These are phyloP conservation scores for Helenozyma baotianmanensis DNA, from an alignment of 805 yeast species.

Conservation along the genomic window DNA sequence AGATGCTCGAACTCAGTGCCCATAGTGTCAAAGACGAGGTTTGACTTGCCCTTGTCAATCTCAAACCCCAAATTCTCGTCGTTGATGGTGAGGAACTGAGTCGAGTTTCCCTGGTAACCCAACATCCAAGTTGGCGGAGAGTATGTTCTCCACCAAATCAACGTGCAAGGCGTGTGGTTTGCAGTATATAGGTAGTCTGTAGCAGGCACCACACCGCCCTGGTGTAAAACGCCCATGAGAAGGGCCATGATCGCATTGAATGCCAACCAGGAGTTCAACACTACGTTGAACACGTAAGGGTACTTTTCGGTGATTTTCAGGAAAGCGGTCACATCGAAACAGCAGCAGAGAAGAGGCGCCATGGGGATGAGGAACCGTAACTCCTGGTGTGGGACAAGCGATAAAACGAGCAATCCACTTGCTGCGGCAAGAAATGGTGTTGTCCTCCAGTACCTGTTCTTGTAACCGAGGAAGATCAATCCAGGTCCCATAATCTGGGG, in stretches of 20 bases:
- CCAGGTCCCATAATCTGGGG: constrained; percentile 83
- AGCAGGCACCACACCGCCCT: constrained; percentile 82
- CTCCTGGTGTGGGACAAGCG: constrained; percentile 88
- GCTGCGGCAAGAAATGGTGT: constrained; percentile 56
- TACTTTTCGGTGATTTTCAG: constrained; percentile 1
- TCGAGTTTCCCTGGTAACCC: constrained; percentile 20
- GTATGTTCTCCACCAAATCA: constrained; percentile 92
- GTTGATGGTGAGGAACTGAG: constrained; percentile 14
- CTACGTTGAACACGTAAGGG: constrained; percentile 13
- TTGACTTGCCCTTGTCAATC: constrained; percentile 6
- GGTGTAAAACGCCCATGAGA: constrained; percentile 80
- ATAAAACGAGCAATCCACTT: constrained; percentile 60
- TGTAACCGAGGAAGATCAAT: constrained; percentile 42
- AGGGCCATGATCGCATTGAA: constrained; percentile 60
- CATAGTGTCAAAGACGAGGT: constrained; percentile 42
- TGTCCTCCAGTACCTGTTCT: constrained; percentile 38
- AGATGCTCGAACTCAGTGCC: constrained; percentile 35
- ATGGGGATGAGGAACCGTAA: constrained; percentile 80
- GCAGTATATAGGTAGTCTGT: constrained; percentile 34
- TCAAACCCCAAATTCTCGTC: constrained; percentile 8
- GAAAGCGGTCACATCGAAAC: constrained; percentile 43
- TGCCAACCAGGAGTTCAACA: constrained; percentile 47
- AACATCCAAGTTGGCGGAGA: constrained; percentile 89
- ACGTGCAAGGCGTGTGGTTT: constrained; percentile 23
- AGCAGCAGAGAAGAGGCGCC: constrained; percentile 63